phyloP scores from a whole-genome alignment of 495 filamentous ascomycete genomes.

The Lepidopterella palustris region DNA sequence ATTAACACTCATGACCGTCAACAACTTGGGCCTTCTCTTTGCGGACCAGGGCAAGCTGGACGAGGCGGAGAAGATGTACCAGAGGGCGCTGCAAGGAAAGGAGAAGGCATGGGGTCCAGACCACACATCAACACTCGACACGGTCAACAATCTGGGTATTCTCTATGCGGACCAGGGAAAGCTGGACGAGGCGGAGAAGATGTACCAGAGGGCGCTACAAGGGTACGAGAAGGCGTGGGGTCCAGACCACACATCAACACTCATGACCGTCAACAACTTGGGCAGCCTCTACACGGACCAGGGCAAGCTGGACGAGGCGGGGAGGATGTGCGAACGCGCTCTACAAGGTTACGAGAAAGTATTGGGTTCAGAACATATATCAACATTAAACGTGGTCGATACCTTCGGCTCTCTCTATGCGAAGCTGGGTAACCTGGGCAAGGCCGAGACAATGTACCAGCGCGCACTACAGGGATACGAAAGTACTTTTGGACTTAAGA shows the following conservation, averaged over 20 bases:
- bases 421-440: slow-evolving; percentile 1
- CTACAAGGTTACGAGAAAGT: slow-evolving; percentile 33
- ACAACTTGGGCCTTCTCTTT: slow-evolving; percentile 25
- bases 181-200: slow-evolving; percentile 11
- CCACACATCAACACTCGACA: slow-evolving; percentile 38
- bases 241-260: slow-evolving; percentile 8
- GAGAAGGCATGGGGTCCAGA: slow-evolving; percentile 38
- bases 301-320: slow-evolving; percentile 26
- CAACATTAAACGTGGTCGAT: slow-evolving; percentile 37
- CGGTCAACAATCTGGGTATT: slow-evolving; percentile 36
- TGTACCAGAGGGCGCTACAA: slow-evolving; percentile 10
- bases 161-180: slow-evolving; percentile 17
- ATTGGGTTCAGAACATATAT: slow-evolving; percentile 37
- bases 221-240: slow-evolving; percentile 12
- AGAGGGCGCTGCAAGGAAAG: slow-evolving; percentile 18
- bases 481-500: slow-evolving; percentile 11
- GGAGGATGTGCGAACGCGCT: not conserved
- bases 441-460: slow-evolving; percentile 2
- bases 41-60: slow-evolving; percentile 28
- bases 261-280: slow-evolving; percentile 17
- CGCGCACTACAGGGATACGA: slow-evolving; percentile 14
- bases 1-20: too few species aligned
- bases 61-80: slow-evolving; percentile 6
- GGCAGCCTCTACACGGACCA: slow-evolving; percentile 23
- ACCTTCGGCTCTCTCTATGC: slow-evolving; percentile 30